A percentile compares a stretch with the other conserved stretches of the same genome.
Conservation (phyloP, 306 rosid genomes). For the Cyamopsis tetragonoloba region DNA sequence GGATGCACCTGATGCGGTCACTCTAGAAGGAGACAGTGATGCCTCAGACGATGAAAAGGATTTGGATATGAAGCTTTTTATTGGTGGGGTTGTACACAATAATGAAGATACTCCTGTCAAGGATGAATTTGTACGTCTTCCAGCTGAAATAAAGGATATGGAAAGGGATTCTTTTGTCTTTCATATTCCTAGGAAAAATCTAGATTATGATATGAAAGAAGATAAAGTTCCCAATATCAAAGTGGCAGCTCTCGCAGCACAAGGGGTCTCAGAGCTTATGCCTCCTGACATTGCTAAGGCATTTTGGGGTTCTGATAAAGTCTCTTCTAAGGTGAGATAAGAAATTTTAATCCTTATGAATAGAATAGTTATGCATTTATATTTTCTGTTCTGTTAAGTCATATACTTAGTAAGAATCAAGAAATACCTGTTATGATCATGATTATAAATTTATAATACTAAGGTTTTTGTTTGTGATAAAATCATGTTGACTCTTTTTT, state of each 20-base stretch:
- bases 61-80: slow-evolving; percentile 80
- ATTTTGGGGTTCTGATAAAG: slow-evolving; percentile 76
- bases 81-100: slow-evolving; percentile 88
- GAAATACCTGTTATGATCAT: neutral
- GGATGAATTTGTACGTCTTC: slow-evolving; percentile 74
- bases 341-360: neutral
- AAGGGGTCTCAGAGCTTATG: slow-evolving; percentile 87
- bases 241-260: slow-evolving; percentile 78
- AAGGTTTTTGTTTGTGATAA: neutral
- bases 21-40: slow-evolving; percentile 55
- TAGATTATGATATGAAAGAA: slow-evolving; percentile 52
- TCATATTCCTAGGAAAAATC: slow-evolving; percentile 64
- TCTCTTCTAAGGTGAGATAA: slow-evolving; percentile 82
- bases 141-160: slow-evolving; percentile 78
- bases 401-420: neutral
- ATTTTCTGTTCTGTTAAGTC: slow-evolving; percentile 9
- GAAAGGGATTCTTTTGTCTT: slow-evolving; percentile 81
- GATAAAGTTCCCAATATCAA: slow-evolving; percentile 61
- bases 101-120: slow-evolving; percentile 65
- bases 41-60: slow-evolving; percentile 64
- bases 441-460: neutral
- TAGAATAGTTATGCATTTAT: neutral
- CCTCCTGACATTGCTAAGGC: slow-evolving; percentile 92
- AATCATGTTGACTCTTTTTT: neutral
- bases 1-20: slow-evolving; percentile 73